A percentile compares a stretch with the other conserved stretches of the same genome.
phyloP scores from a whole-genome alignment of 2,329 filamentous ascomycete species.

The Calonectria hongkongensis region DNA sequence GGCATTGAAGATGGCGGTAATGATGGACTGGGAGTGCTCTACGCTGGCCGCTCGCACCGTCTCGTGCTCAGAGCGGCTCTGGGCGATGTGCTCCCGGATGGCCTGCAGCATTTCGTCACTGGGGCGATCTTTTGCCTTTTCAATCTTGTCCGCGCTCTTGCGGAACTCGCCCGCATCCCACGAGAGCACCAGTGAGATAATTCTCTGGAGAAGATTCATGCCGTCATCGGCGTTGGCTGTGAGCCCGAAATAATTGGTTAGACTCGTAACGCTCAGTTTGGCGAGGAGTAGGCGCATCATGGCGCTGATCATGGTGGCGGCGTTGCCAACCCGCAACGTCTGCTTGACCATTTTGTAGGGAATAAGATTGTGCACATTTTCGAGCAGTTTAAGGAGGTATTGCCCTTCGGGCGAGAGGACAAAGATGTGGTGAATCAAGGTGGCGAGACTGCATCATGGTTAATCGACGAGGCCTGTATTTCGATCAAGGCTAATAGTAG shows the following conservation, averaged over 20 bases:
- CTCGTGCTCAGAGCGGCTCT: constrained; percentile 74
- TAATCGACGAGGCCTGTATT: constrained; percentile 36
- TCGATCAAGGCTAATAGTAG: neutral
- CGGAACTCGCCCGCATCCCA: constrained; percentile 85
- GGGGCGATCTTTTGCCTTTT: constrained; percentile 74
- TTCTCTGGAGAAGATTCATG: constrained; percentile 87
- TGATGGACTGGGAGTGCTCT: constrained; percentile 74
- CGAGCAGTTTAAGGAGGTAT: constrained; percentile 81
- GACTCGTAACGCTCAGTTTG: constrained; percentile 83
- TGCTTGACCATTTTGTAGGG: constrained; percentile 84
- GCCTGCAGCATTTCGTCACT: constrained; percentile 77
- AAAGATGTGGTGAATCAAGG: constrained; percentile 83
- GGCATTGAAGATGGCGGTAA: constrained; percentile 77
- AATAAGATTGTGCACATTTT: constrained; percentile 81
- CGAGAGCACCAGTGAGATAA: constrained; percentile 82
- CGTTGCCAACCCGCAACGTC: constrained; percentile 85
- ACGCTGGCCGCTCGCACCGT: constrained; percentile 74
- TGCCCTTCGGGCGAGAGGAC: constrained; percentile 84
- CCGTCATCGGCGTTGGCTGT: constrained; percentile 83
- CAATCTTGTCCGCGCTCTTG: constrained; percentile 78
- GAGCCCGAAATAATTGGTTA: constrained; percentile 87
- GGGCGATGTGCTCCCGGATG: constrained; percentile 75
- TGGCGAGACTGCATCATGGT: constrained; percentile 75
- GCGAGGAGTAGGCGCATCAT: constrained; percentile 83
- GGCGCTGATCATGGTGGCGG: constrained; percentile 86